These are phyloP conservation scores for Imleria badia DNA, from an alignment of 768 basidiomycete species.

Conservation along the genomic window DNA sequence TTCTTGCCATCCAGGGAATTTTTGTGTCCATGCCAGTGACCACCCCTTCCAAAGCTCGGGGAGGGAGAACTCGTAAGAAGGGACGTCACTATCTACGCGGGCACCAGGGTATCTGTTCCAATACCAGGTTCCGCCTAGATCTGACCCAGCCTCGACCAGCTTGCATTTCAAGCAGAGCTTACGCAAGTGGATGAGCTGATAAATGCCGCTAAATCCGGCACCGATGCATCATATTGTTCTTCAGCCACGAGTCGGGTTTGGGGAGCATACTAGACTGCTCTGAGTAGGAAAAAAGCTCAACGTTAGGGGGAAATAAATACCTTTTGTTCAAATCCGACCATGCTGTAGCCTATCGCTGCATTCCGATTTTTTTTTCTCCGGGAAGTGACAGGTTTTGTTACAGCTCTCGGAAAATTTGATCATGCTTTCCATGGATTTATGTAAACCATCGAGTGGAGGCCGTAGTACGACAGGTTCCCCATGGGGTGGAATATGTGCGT, in stretches of 20 bases:
- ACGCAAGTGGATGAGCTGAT: slow-evolving; percentile 12
- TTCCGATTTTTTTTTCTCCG: too few species aligned
- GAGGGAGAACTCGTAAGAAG: slow-evolving; percentile 6
- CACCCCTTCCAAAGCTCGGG: slow-evolving; percentile 16
- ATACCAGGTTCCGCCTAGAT: slow-evolving; percentile 9
- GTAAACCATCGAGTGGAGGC: too few species aligned
- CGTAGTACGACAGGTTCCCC: too few species aligned
- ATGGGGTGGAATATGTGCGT: too few species aligned
- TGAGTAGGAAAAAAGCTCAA: too few species aligned
- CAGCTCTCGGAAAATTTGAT: too few species aligned
- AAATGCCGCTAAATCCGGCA: slow-evolving; percentile 8
- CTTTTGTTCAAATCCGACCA: too few species aligned
- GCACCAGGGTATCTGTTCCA: slow-evolving; percentile 17
- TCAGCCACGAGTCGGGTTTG: neutral
- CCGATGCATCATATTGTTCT: slow-evolving; percentile 9
- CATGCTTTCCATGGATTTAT: too few species aligned
- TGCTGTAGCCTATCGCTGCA: too few species aligned
- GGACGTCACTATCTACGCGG: slow-evolving; percentile 9
- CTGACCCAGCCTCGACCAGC: slow-evolving; percentile 4
- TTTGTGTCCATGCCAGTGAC: slow-evolving; percentile 11
- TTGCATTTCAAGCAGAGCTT: slow-evolving; percentile 8
- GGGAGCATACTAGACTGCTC: too few species aligned
- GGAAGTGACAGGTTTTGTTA: too few species aligned
- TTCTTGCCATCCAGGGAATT: slow-evolving; percentile 8
- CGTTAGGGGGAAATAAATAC: too few species aligned